Conservation (phyloP, 2,329 filamentous ascomycete species). For the Penicillium sp. region DNA sequence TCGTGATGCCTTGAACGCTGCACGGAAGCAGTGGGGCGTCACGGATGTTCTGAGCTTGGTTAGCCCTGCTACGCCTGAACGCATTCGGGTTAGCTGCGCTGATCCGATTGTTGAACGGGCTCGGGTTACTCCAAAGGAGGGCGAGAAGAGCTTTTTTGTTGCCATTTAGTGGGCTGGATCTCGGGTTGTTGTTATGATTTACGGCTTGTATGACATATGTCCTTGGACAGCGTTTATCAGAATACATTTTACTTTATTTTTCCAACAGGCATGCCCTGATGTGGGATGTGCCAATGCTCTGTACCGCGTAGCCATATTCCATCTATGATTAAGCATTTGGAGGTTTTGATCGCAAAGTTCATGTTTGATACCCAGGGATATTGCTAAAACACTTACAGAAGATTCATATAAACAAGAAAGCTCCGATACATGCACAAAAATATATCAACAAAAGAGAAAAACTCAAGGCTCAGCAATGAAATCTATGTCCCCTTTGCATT, state of each 20-base stretch:
- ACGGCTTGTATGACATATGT: constrained; percentile 9
- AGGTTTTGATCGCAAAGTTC: no score
- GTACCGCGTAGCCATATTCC: no score
- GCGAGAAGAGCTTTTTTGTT: constrained; percentile 49
- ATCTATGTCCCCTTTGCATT: constrained; percentile 22
- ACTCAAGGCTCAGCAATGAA: background rate
- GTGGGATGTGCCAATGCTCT: no score
- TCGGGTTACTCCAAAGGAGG: constrained; percentile 49
- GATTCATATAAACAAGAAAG: background rate
- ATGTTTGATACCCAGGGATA: no score
- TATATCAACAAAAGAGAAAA: background rate
- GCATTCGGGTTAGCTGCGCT: constrained; percentile 44
- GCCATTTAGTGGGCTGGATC: constrained; percentile 29
- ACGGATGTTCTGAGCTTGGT: constrained; percentile 42
- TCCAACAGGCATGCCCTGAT: no score
- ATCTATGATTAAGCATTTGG: no score
- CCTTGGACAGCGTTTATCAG: background rate
- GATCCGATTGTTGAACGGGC: constrained; percentile 48
- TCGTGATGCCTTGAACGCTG: constrained; percentile 50
- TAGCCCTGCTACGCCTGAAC: constrained; percentile 50
- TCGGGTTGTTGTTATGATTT: constrained; percentile 2
- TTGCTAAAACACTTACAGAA: no score
- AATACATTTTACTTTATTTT: background rate
- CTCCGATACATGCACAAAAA: constrained; percentile 1
- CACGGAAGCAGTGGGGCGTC: constrained; percentile 46